Evolutionary conservation across 305 asterid genomes (phyloP), one percentile per base, ranked within the genome.

Genomic region (Caryopteris hybrid): DNA sequence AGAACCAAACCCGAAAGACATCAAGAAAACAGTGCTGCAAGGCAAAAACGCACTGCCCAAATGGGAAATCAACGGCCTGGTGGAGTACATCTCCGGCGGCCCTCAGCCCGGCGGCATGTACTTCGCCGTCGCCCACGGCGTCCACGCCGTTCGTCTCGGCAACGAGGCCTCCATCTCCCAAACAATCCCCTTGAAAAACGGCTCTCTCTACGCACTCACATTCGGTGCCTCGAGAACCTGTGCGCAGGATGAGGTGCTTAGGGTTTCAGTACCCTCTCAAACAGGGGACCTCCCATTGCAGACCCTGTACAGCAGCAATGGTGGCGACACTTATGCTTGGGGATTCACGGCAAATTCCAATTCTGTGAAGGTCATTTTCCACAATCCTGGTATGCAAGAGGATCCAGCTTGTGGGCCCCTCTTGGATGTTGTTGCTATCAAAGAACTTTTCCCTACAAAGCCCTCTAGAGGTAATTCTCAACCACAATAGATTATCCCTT

Each of bases 351-450:
- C 99, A 1, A 21, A 48, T 14, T 81, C 92, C 4, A 47, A 82
- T 47, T 46, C 66, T 0, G 92, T 76, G 0, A 88, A 66, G 51
- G 75, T 93, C 53, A 67, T 55, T 46, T 84, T 93, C 66, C 86
- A 79, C 68, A 91, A 93, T 61, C 86, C 89, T 53, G 99, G 96
- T 3, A 68, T 39, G 71, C 86, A 93, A 67, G 97, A 93, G 63
- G 95, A 93, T 78, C 92, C 96, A 23, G 80, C 90, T 39, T 93
- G 99, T 71, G 96, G 97, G 10, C 97, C 97, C 10, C 81, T 91
- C 25, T n/a, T 93, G 72, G 95, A 93, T 74, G 94, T 88, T n/a
- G 89, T 93, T 67, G 96, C 97, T 12, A 87, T 93, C 51, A 88
- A 88, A 67, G 83, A 90, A 50, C 92, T 93, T 39, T 73, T 62